A percentile compares a stretch with the other conserved stretches of the same genome.
Evolutionary conservation across 1,284 basidiomycete genomes (phyloP).

Genomic region (Veloporphyrellus conicus): DNA sequence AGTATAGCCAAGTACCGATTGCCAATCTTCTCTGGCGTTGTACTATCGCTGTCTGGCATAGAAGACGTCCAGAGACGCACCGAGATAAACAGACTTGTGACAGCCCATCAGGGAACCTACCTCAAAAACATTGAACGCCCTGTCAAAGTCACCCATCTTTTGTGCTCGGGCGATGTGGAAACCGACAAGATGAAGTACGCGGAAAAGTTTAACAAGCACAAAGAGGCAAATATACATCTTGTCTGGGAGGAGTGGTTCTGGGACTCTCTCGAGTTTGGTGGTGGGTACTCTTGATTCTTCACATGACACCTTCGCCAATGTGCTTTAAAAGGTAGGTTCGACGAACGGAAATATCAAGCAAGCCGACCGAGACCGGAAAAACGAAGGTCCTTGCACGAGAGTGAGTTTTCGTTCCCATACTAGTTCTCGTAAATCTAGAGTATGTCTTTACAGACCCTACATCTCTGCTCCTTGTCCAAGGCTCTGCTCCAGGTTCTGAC

Average conservation of each 20-base stretch:
- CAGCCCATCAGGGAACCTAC: conserved; percentile 52
- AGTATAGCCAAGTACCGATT: conserved; percentile 54
- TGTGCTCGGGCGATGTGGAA: conserved; percentile 45
- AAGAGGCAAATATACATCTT: conserved; percentile 63
- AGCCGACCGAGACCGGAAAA: conserved; percentile 52
- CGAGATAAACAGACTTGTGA: conserved; percentile 54
- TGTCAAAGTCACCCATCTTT: conserved; percentile 63
- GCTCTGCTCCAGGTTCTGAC: conserved; percentile 17
- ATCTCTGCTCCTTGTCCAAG: conserved; percentile 12
- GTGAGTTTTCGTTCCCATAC: conserved; percentile 24
- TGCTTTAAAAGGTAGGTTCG: conserved; percentile 38
- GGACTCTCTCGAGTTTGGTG: conserved; percentile 70
- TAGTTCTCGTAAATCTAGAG: conserved; percentile 6
- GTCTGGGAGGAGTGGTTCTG: conserved; percentile 87
- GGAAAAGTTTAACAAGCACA: conserved; percentile 58
- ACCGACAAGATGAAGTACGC: conserved; percentile 71
- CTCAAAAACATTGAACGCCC: conserved; percentile 63
- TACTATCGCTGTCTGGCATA: conserved; percentile 66
- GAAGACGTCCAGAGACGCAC: conserved; percentile 49
- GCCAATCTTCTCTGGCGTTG: conserved; percentile 60
- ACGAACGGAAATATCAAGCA: conserved; percentile 56
- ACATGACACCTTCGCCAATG: neutral
- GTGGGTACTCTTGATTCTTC: conserved; percentile 31
- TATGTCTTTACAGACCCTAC: conserved; percentile 9
- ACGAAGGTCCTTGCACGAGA: conserved; percentile 37